Base-by-base conservation (phyloP, 2,329 filamentous ascomycete species). In the Ophiostoma ulmi region DNA sequence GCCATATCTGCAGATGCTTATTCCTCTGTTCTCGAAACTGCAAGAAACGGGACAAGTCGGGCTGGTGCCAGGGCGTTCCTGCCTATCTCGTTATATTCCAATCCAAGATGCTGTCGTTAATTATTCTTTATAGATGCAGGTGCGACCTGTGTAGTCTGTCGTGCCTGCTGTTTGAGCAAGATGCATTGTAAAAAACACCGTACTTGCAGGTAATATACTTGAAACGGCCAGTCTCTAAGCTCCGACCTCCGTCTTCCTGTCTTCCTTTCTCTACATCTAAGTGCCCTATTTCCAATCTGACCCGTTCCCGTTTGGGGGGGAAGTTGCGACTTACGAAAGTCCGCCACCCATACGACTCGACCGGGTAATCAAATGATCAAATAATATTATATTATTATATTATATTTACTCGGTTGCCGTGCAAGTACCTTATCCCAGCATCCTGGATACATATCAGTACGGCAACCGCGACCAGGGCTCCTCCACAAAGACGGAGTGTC, bases 201-300 rank as follows among this genome's bases (percentile, higher is more conserved):
- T 58, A 58, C 52, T 26, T 58, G 52, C 11, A 58, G n/a, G 3
- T n/a, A 48, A 44, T 48, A 26, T 6, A 58, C 48, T n/a, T 55
- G 52, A 26, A 58, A 58, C 52, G 52, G 52, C 52, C 11, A 26
- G 17, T 58, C 14, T 13, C 39, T 22, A 58, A 58, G 22, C 52
- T 58, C 52, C 52, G 52, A 58, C 52, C 52, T 58, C 52, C 52
- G 52, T 58, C n/a, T 22, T 11, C n/a, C 48, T 55, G n/a, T 20
- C n/a, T 10, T 17, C 52, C 22, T 26, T 58, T 58, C 22, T 58
- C 52, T 58, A 58, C 52, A 58, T 58, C 8, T 17, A 58, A 26
- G 11, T 13, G 52, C 11, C 8, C 22, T 26, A 58, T 14, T 11
- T 58, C n/a, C 14, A 4, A 58, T 5, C 52, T 26, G 52, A 58